phyloP scores from a whole-genome alignment of 768 basidiomycete genomes.

The Russula sp. region DNA sequence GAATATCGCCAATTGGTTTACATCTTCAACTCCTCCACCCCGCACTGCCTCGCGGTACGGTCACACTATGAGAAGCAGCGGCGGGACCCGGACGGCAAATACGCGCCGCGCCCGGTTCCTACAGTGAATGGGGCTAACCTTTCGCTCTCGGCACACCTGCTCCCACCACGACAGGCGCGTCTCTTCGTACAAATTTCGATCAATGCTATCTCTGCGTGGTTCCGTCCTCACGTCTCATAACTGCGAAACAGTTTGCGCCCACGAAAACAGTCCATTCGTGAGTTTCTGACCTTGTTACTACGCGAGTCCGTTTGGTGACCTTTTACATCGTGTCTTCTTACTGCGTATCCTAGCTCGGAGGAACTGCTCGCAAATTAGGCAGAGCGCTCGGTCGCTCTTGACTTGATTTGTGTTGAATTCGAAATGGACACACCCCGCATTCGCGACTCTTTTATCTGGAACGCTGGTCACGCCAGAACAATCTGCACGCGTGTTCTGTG shows the following conservation, averaged over 20 bases:
- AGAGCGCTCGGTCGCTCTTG: slow-evolving; percentile 32
- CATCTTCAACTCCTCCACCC: slow-evolving; percentile 48
- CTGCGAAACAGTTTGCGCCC: slow-evolving; percentile 44
- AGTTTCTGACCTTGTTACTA: slow-evolving; percentile 33
- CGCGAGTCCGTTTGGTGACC: neutral
- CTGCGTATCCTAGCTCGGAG: slow-evolving; percentile 34
- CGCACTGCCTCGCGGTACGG: slow-evolving; percentile 36
- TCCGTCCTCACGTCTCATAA: slow-evolving; percentile 74
- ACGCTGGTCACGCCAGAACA: slow-evolving; percentile 73
- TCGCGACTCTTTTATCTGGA: slow-evolving; percentile 96
- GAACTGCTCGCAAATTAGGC: too few species aligned
- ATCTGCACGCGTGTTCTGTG: slow-evolving; percentile 83
- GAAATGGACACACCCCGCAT: slow-evolving; percentile 88
- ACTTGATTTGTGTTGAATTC: slow-evolving; percentile 93
- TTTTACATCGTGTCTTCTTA: neutral
- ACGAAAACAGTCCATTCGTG: slow-evolving; percentile 75
- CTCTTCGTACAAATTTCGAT: slow-evolving; percentile 51
- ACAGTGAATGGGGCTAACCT: slow-evolving; percentile 39
- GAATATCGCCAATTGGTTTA: slow-evolving; percentile 65
- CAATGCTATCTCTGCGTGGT: slow-evolving; percentile 87
- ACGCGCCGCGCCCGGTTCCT: slow-evolving; percentile 23
- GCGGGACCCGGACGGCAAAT: slow-evolving; percentile 50
- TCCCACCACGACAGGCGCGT: slow-evolving; percentile 19
- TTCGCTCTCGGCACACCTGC: slow-evolving; percentile 35
- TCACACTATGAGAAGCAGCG: slow-evolving; percentile 39